Base-by-base conservation (phyloP, 2,329 filamentous ascomycete species). In the Myriosclerotinia duriaeana region DNA sequence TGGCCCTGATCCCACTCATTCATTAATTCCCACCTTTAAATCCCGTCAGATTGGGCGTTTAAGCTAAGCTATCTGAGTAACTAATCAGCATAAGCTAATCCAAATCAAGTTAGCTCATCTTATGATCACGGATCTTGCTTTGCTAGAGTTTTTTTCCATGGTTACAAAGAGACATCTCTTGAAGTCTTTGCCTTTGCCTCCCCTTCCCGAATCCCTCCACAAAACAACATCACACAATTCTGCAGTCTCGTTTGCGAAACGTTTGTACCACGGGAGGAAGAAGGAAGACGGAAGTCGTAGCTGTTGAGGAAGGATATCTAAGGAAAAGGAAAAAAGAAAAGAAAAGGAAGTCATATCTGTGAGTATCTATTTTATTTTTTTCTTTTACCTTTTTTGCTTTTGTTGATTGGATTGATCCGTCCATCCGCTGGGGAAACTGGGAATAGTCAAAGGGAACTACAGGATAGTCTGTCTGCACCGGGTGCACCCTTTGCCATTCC, bases 261-360 rank as follows among this genome's bases (percentile, higher is more conserved):
- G 71, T 60, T 73, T 70, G 71, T 73, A 71, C 52, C 71, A 72
- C 66, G 73, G 73, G 72, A 72, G 71, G 74, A 72, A 70, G 73
- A 72, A 73, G 73, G 72, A 73, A 72, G 73, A 72, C 68, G 73
- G 69, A 69, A 71, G 71, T 69, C 68, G 72, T 71, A 71, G 71
- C 66, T 68, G 71, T 70, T 68, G 69, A 69, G 53, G 55, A 63
- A 70, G 61, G 68, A 65, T 66, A 69, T 60, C 66, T 66, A 62
- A 61, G 26, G 36, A 54, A 63, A 44, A 48, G 30, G 40, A 46
- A 55, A 55, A 46, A 40, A 9, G 40, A 42, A 58, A 30, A 17
- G 40, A 48, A 64, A 52, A 54, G 26, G 55, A 65, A 65, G 4
- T 58, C 12, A 20, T 26, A 40, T 30, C 52, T 50, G 62, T 65